phyloP scores from a whole-genome alignment of 2,329 filamentous ascomycete species.

The Fusarium illudens region DNA sequence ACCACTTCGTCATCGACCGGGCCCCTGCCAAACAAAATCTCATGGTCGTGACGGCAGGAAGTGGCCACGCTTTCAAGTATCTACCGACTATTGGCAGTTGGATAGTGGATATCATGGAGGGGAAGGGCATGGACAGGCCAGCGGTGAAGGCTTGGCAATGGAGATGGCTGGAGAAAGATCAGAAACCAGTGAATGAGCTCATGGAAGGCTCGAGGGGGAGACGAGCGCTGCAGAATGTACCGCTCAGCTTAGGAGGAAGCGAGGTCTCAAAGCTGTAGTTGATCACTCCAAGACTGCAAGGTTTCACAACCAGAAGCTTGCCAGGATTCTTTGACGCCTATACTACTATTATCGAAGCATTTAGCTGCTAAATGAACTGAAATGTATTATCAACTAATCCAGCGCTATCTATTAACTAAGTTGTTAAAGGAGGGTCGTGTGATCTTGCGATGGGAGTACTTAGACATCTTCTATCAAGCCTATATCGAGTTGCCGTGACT shows the following conservation, averaged over 20 bases:
- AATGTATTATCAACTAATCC: no score
- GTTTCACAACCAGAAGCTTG: no score
- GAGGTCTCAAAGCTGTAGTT: not conserved
- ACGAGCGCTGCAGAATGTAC: not conserved
- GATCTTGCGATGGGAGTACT: no score
- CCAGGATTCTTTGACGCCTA: no score
- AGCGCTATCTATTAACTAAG: no score
- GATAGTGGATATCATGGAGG: slow-evolving; percentile 53
- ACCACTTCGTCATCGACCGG: slow-evolving; percentile 44
- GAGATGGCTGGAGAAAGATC: not conserved
- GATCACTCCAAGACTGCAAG: no score
- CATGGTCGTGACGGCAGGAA: slow-evolving; percentile 67
- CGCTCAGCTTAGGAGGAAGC: not conserved
- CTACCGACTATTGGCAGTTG: slow-evolving; percentile 63
- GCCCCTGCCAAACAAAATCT: slow-evolving; percentile 64
- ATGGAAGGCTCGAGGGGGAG: not conserved
- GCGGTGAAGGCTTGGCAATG: not conserved
- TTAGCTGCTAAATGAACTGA: no score
- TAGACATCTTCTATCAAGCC: no score
- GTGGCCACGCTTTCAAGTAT: slow-evolving; percentile 54
- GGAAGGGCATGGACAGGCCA: not conserved
- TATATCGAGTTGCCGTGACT: no score
- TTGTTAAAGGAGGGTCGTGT: no score
- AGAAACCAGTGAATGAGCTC: not conserved
- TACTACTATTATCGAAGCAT: no score